These are phyloP conservation scores for Digitaria exilis DNA, from an alignment of 202 grass and related monocot species.

Conservation along the genomic window DNA sequence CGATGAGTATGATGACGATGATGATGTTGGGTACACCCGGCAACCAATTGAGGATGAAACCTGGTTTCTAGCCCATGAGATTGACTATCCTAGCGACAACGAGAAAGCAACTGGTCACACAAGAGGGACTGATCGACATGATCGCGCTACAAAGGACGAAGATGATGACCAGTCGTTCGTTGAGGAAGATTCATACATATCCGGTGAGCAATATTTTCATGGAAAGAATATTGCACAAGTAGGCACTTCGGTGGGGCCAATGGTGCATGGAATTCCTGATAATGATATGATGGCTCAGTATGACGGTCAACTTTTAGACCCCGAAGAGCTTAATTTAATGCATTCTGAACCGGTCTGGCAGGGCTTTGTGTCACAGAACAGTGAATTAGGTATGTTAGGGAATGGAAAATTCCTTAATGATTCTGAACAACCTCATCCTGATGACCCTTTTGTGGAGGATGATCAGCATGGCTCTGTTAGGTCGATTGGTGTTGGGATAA, in stretches of 20 bases:
- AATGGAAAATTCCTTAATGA: conserved; percentile 72
- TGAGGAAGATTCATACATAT: conserved; percentile 95
- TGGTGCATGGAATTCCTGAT: conserved; percentile 62
- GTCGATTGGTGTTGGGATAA: conserved; percentile 96
- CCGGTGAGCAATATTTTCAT: conserved; percentile 85
- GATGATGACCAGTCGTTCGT: conserved; percentile 89
- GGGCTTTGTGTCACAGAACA: conserved; percentile 88
- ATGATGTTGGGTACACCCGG: conserved; percentile 93
- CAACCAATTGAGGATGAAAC: conserved; percentile 99
- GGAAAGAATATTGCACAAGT: conserved; percentile 57
- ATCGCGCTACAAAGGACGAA: conserved; percentile 69
- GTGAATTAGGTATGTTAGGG: conserved; percentile 79
- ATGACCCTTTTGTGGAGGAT: conserved; percentile 92
- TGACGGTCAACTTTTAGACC: conserved; percentile 87
- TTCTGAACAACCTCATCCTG: conserved; percentile 46
- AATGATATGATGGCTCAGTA: conserved; percentile 93
- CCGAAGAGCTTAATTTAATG: conserved; percentile 98
- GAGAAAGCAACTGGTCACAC: conserved; percentile 74
- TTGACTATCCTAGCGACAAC: conserved; percentile 98
- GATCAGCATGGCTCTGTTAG: conserved; percentile 97
- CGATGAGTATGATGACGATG: conserved; percentile 93
- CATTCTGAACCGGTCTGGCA: conserved; percentile 94
- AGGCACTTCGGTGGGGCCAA: conserved; percentile 49
- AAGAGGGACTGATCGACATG: conserved; percentile 59
- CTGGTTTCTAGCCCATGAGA: conserved; percentile 98